These are phyloP conservation scores for Physaria fendleri DNA, from an alignment of 345 rosid species.

Conservation along the genomic window DNA sequence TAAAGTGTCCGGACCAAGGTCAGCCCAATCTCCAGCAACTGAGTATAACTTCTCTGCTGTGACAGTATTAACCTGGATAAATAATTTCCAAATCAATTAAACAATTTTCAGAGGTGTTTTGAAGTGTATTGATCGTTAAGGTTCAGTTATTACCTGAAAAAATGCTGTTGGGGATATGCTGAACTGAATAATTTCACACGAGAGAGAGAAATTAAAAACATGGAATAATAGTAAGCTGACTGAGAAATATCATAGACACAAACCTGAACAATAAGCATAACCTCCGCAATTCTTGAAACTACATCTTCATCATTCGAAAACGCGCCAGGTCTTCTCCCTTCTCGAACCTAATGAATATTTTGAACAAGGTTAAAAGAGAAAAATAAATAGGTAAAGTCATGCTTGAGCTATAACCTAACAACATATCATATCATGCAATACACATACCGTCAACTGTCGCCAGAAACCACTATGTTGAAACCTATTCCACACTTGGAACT, in stretches of 20 bases:
- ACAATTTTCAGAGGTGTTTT: background rate
- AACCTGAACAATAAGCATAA: slow-evolving; percentile 97
- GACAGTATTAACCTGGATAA: slow-evolving; percentile 71
- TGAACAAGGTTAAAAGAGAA: background rate
- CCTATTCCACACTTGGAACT: slow-evolving; percentile 85
- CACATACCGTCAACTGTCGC: slow-evolving; percentile 86
- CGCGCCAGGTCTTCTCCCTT: slow-evolving; percentile 62
- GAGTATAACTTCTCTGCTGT: slow-evolving; percentile 96
- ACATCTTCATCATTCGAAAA: slow-evolving; percentile 39
- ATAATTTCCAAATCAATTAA: slow-evolving; percentile 6
- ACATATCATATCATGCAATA: background rate
- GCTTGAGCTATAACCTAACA: background rate
- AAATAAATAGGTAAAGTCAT: background rate
- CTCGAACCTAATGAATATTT: slow-evolving; percentile 60
- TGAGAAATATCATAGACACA: slow-evolving; percentile 15
- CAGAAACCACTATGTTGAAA: slow-evolving; percentile 84
- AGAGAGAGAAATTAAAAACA: slow-evolving; percentile 3
- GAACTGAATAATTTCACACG: slow-evolving; percentile 40
- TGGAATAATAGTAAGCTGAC: background rate
- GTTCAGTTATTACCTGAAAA: slow-evolving; percentile 57
- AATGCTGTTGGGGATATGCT: slow-evolving; percentile 94
- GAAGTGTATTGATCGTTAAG: background rate
- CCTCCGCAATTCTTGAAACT: slow-evolving; percentile 54
- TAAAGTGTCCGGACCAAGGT: slow-evolving; percentile 73
- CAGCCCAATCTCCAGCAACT: slow-evolving; percentile 98